Base-by-base conservation (phyloP, 2,329 filamentous ascomycete species). In the Pezicula neosporulosa region DNA sequence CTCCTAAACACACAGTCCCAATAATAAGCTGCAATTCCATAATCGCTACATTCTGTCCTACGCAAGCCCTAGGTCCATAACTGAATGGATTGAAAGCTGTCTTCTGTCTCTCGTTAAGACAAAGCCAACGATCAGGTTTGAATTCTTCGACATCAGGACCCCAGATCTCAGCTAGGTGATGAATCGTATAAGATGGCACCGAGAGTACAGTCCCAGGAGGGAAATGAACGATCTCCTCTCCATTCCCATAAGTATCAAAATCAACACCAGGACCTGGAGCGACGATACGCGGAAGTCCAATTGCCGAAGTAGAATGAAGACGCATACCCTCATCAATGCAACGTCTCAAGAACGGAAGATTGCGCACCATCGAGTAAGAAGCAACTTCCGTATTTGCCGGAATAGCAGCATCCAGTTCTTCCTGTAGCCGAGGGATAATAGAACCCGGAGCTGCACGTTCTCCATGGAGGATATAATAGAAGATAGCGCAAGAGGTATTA, bases 11-110 rank as follows among this genome's bases (percentile, higher is more conserved):
- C 37, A 82, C 74, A 5, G 88, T 89, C 0, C 79, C 80, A 5
- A 83, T 82, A 53, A 92, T 92, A 43, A 90, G 76, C 65, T 86
- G 86, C 72, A 94, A 76, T 68, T 93, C 89, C 87, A 93, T 91
- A 75, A 93, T 89, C 0, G 89, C 89, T 5, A 94, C 85, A 52
- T 93, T 93, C 36, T 88, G 71, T 0, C 89, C 89, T 0, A 93
- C 87, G 48, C 85, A 89, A 0, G 84, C 77, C 2, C 85, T 69
- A 0, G 86, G 83, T 0, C 85, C 85, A 30, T 82, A 72, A 56
- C 84, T 88, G 62, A 93, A 93, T 0, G 86, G 86, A 41, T 88
- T 85, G 52, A 89, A 89, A 0, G 85, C 83, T 21, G 80, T 80
- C 72, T 87, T 89, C 69, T 92, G 88, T 41, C 79, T 68, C 1